A percentile compares a stretch with the other conserved stretches of the same genome.
Evolutionary conservation across 1,284 basidiomycete species (phyloP).

Genomic region (Volvariella volvacea): DNA sequence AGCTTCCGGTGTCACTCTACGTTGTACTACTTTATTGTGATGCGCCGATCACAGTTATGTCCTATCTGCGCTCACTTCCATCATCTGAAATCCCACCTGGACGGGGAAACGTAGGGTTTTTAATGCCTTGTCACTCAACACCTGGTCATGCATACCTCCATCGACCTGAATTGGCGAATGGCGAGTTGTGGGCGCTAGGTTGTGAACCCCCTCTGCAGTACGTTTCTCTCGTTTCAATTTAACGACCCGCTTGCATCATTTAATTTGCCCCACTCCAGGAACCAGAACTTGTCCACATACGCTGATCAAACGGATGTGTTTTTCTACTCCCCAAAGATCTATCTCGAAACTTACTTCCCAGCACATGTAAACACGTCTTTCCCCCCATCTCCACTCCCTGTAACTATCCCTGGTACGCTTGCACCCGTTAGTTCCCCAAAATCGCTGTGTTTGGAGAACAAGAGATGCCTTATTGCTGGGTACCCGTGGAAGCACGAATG

Average conservation of each 20-base stretch:
- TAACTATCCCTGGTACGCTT: slow-evolving; percentile 44
- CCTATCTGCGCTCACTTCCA: slow-evolving; percentile 51
- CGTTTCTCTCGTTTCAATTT: slow-evolving; percentile 17
- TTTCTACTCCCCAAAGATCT: slow-evolving; percentile 66
- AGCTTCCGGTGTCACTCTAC: slow-evolving; percentile 60
- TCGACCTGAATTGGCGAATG: slow-evolving; percentile 46
- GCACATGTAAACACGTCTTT: slow-evolving; percentile 52
- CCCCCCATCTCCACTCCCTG: slow-evolving; percentile 55
- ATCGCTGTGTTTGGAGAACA: background rate
- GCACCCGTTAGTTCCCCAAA: background rate
- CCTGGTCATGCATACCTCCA: slow-evolving; percentile 93
- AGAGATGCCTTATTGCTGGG: background rate
- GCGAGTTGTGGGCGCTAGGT: slow-evolving; percentile 74
- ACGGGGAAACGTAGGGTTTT: slow-evolving; percentile 59
- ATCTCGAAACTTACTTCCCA: slow-evolving; percentile 66
- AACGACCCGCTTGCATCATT: slow-evolving; percentile 7
- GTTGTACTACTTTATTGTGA: slow-evolving; percentile 67
- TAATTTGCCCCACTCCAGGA: slow-evolving; percentile 26
- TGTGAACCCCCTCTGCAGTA: slow-evolving; percentile 88
- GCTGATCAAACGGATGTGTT: slow-evolving; percentile 83
- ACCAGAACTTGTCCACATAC: slow-evolving; percentile 50
- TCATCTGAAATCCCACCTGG: background rate
- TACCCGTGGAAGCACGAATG: slow-evolving; percentile 63
- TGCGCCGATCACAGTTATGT: slow-evolving; percentile 72
- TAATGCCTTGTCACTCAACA: slow-evolving; percentile 99